Evolutionary conservation across 345 rosid genomes (phyloP).

Genomic region (Eucalyptus cladocalyx): DNA sequence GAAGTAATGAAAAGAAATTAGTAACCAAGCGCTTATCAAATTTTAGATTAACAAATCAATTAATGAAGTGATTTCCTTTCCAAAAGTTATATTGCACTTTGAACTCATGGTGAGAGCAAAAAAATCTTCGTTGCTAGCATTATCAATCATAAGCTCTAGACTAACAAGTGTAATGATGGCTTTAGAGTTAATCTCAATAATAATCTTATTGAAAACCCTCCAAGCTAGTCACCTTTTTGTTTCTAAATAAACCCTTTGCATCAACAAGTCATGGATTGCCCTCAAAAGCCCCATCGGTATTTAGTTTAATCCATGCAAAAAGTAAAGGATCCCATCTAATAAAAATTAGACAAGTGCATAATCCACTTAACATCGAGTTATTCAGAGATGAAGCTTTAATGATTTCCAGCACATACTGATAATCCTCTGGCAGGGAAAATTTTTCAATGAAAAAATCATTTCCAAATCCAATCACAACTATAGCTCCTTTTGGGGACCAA

Average conservation of each 20-base stretch:
- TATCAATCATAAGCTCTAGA: no score
- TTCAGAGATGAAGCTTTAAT: not conserved
- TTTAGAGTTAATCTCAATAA: no score
- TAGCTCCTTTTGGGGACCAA: not conserved
- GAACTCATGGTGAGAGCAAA: no score
- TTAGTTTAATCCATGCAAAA: not conserved
- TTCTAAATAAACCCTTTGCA: no score
- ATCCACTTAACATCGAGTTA: not conserved
- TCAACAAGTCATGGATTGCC: not conserved
- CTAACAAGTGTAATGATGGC: no score
- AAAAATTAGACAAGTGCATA: not conserved
- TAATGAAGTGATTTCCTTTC: rapidly evolving
- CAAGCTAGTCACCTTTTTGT: not conserved
- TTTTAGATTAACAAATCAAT: no score
- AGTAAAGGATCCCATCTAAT: not conserved
- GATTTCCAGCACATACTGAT: not conserved
- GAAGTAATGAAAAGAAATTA: not conserved
- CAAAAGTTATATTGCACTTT: no score
- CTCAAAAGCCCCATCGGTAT: not conserved
- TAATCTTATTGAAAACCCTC: not conserved
- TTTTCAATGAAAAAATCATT: not conserved
- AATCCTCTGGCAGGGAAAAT: not conserved
- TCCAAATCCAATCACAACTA: not conserved
- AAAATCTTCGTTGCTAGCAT: no score
- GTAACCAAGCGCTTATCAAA: not conserved